A percentile compares a stretch with the other conserved stretches of the same genome.
Evolutionary conservation across 345 rosid species (phyloP).

Genomic region (Camelina hispida): DNA sequence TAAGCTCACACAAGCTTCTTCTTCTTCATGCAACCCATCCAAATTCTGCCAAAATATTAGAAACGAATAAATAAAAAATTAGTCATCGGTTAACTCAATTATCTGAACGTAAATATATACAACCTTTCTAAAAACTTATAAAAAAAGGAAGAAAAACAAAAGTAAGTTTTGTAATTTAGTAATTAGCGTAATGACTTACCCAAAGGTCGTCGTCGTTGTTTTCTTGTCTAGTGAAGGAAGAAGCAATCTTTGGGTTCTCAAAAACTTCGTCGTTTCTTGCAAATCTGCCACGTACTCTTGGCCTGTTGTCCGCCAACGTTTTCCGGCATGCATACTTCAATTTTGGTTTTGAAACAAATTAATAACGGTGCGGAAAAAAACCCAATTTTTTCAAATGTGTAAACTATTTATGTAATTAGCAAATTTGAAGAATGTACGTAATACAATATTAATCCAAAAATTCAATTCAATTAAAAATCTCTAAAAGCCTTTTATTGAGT

Average conservation of each 20-base stretch:
- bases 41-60: slow-evolving; percentile 32
- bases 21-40: slow-evolving; percentile 46
- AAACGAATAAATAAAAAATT: neutral
- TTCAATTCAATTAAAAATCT: too few relatives aligned
- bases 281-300: slow-evolving; percentile 98
- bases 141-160: neutral
- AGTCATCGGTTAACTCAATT: neutral
- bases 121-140: too few relatives aligned
- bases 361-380: neutral
- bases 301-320: slow-evolving; percentile 96
- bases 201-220: slow-evolving; percentile 69
- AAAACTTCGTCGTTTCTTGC: slow-evolving; percentile 82
- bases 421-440: neutral
- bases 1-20: slow-evolving; percentile 36
- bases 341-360: neutral
- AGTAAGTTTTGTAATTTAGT: slow-evolving; percentile 17
- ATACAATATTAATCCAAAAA: neutral
- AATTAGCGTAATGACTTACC: slow-evolving; percentile 50
- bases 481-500: too few relatives aligned
- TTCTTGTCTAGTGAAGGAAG: slow-evolving; percentile 60
- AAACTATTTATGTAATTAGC: neutral
- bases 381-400: neutral
- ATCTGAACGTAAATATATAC: neutral
- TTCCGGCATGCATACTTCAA: slow-evolving; percentile 93
- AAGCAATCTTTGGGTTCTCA: slow-evolving; percentile 61